phyloP scores from a whole-genome alignment of 2,329 filamentous ascomycete species.

The Teratosphaeria nubilosa region DNA sequence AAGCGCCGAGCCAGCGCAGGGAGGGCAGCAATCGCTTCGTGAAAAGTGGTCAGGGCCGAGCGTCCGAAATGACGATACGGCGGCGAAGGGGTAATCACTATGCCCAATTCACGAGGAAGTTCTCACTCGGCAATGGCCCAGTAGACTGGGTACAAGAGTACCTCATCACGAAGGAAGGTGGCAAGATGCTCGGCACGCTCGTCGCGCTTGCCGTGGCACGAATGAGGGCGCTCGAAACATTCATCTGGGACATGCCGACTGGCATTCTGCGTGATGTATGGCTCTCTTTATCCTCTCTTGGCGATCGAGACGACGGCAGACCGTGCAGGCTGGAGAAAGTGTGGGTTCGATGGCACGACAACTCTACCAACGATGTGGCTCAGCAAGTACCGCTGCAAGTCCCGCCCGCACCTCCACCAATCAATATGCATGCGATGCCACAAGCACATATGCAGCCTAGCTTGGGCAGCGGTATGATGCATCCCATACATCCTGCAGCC shows the following conservation, averaged over 20 bases:
- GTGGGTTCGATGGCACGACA: slow-evolving; percentile 79
- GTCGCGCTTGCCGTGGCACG: slow-evolving; percentile 69
- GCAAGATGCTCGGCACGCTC: slow-evolving; percentile 79
- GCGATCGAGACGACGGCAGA: slow-evolving; percentile 48
- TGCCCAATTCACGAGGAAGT: slow-evolving; percentile 68
- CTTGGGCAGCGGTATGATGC: slow-evolving; percentile 2
- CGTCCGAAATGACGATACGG: slow-evolving; percentile 21
- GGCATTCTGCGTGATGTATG: slow-evolving; percentile 73
- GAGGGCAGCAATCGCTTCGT: slow-evolving; percentile 17
- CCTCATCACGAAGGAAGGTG: slow-evolving; percentile 69
- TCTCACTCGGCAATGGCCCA: slow-evolving; percentile 75
- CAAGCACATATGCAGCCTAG: slow-evolving; percentile 7
- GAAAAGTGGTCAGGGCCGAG: slow-evolving; percentile 11
- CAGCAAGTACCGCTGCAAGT: slow-evolving; percentile 27
- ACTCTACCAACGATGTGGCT: slow-evolving; percentile 41
- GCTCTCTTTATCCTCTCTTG: slow-evolving; percentile 63
- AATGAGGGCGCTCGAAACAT: slow-evolving; percentile 73
- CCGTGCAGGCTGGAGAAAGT: slow-evolving; percentile 61
- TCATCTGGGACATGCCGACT: slow-evolving; percentile 84
- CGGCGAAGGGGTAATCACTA: slow-evolving; percentile 61
- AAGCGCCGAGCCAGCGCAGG: slow-evolving; percentile 34
- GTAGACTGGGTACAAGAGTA: slow-evolving; percentile 71
- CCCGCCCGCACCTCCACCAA: slow-evolving; percentile 16
- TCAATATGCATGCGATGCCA: slow-evolving; percentile 15
- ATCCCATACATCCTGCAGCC: slow-evolving; percentile 19